These are phyloP conservation scores for Pichia thaimueangensis DNA, from an alignment of 805 yeast species.

Conservation along the genomic window DNA sequence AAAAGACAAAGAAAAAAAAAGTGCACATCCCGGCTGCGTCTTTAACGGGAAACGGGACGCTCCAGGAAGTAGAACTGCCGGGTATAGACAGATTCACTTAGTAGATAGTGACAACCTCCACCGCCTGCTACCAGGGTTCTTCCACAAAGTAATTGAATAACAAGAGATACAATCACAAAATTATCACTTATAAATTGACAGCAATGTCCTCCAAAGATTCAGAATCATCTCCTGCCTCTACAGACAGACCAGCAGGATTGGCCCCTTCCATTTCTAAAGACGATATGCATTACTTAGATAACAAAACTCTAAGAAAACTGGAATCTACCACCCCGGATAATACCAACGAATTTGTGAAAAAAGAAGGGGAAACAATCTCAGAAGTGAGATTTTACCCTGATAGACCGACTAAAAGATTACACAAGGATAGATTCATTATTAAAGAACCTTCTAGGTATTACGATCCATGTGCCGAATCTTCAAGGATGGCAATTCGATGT, in stretches of 20 bases:
- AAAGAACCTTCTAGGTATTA: constrained; percentile 81
- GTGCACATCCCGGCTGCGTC: too few species aligned
- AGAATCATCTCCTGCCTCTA: not conserved
- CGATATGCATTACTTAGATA: constrained; percentile 19
- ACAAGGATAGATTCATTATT: constrained; percentile 59
- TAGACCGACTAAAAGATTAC: constrained; percentile 66
- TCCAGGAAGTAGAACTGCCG: too few species aligned
- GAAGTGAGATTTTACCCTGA: constrained; percentile 78
- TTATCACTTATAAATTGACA: too few species aligned
- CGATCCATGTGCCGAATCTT: constrained; percentile 89
- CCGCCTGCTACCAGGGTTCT: too few species aligned
- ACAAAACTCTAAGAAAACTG: constrained; percentile 22
- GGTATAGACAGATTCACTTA: too few species aligned
- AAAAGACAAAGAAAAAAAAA: too few species aligned
- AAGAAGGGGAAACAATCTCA: constrained; percentile 34
- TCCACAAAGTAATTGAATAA: too few species aligned
- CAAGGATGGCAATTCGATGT: constrained; percentile 82
- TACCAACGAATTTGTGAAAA: constrained; percentile 45
- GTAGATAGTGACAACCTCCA: too few species aligned
- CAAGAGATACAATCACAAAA: too few species aligned
- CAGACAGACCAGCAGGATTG: not conserved
- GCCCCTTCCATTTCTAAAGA: constrained; percentile 13
- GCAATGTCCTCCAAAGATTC: not conserved
- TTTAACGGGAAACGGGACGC: too few species aligned
- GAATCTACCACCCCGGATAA: constrained; percentile 19